A percentile compares a stretch with the other conserved stretches of the same genome.
Evolutionary conservation across 176 grass and related monocot species (phyloP).

Genomic region (Musa beccarii): DNA sequence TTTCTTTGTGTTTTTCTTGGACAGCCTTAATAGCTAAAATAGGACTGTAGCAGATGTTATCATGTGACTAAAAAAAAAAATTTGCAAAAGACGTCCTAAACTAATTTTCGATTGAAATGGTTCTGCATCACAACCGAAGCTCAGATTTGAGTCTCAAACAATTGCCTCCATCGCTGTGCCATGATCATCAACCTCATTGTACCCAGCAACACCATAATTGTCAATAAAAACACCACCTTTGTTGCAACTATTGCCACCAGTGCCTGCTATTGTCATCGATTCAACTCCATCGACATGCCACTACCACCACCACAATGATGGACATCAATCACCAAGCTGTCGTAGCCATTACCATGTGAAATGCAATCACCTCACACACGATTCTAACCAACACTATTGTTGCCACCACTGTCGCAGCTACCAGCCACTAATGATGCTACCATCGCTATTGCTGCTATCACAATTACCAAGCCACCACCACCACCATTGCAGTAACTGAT

Average conservation of each 20-base stretch:
- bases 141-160: neutral
- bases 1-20: too few species aligned
- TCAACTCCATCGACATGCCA: too few species aligned
- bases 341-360: too few species aligned
- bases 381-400: neutral
- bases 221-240: neutral
- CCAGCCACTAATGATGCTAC: neutral
- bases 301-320: too few species aligned
- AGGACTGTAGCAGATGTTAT: too few species aligned
- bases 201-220: neutral
- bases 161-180: neutral
- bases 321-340: too few species aligned
- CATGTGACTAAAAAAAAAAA: too few species aligned
- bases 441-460: neutral
- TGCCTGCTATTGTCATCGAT: neutral
- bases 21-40: too few species aligned
- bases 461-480: neutral
- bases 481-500: neutral
- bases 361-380: too few species aligned
- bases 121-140: neutral
- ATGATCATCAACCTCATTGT: neutral
- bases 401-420: neutral
- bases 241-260: neutral
- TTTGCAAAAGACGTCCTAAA: too few species aligned
- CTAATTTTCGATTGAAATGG: too few species aligned